phyloP scores from a whole-genome alignment of 192 early-diverging fungal genomes.

The Entrophospora sp. region DNA sequence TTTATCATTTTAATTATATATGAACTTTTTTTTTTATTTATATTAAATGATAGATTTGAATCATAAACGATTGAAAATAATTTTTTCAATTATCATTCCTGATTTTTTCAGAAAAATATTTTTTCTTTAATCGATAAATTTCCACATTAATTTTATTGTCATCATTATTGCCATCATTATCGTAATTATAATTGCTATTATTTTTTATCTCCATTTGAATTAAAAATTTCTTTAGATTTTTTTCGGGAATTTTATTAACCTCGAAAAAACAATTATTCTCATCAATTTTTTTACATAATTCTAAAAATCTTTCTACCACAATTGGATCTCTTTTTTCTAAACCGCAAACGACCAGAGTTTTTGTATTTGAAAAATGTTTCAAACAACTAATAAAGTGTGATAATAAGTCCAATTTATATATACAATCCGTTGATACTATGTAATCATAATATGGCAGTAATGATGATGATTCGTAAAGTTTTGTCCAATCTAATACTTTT shows the following conservation, averaged over 20 bases:
- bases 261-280: too few relatives aligned
- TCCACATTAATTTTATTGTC: not conserved
- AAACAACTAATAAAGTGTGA: conserved; percentile 22
- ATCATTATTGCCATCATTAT: not conserved
- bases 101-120: too few relatives aligned
- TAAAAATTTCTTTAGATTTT: not conserved
- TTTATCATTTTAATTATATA: too few relatives aligned
- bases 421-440: conserved; percentile 28
- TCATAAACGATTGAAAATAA: too few relatives aligned
- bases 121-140: conserved; percentile 4
- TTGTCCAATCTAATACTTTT: conserved; percentile 24
- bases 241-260: not conserved
- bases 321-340: conserved; percentile 27
- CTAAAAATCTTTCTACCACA: conserved; percentile 24
- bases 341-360: conserved; percentile 17
- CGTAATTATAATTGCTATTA: too few relatives aligned
- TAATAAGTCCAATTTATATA: conserved; percentile 24
- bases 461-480: not conserved
- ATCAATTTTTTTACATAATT: not conserved
- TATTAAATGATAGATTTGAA: too few relatives aligned
- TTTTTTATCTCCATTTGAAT: too few relatives aligned
- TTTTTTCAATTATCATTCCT: too few relatives aligned
- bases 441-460: conserved; percentile 22
- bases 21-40: too few relatives aligned
- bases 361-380: not conserved